These are phyloP conservation scores for Taiwanofungus camphoratus DNA, from an alignment of 1,284 basidiomycete species.

Conservation along the genomic window DNA sequence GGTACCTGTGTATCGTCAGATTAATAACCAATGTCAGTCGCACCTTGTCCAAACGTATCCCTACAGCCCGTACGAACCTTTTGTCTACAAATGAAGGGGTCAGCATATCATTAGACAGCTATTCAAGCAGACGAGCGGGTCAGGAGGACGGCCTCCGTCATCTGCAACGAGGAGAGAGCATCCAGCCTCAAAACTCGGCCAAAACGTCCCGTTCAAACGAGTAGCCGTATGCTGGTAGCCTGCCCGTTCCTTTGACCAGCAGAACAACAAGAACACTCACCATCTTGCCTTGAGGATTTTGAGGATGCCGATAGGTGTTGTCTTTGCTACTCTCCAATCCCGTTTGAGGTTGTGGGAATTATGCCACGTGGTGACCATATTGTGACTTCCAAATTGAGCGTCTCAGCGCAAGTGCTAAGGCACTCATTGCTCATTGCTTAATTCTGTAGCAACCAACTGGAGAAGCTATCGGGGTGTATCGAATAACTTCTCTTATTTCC, in stretches of 20 bases:
- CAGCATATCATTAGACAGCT: conserved; percentile 18
- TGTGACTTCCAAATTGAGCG: too few species aligned
- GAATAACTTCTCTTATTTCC: too few species aligned
- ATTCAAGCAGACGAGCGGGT: conserved; percentile 9
- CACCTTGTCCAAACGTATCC: neutral
- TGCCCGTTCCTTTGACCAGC: conserved; percentile 16
- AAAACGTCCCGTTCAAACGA: conserved; percentile 23
- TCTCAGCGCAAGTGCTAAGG: too few species aligned
- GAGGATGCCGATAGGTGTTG: conserved; percentile 24
- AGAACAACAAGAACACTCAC: conserved; percentile 24
- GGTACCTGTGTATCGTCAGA: conserved; percentile 57
- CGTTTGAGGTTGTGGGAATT: conserved; percentile 7
- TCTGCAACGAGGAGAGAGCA: conserved; percentile 22
- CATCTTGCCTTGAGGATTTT: conserved; percentile 32
- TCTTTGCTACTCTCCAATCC: conserved; percentile 5
- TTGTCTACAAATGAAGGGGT: conserved; percentile 47
- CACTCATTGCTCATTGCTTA: too few species aligned
- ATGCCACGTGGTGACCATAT: conserved; percentile 10
- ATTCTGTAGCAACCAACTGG: too few species aligned
- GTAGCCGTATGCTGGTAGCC: conserved; percentile 6
- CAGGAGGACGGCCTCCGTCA: conserved; percentile 26
- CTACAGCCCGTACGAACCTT: conserved; percentile 51
- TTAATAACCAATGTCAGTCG: conserved; percentile 18
- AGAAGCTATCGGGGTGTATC: too few species aligned
- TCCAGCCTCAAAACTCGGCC: conserved; percentile 27